Conservation (phyloP, 2,329 filamentous ascomycete species). For the Pyricularia pennisetigena region DNA sequence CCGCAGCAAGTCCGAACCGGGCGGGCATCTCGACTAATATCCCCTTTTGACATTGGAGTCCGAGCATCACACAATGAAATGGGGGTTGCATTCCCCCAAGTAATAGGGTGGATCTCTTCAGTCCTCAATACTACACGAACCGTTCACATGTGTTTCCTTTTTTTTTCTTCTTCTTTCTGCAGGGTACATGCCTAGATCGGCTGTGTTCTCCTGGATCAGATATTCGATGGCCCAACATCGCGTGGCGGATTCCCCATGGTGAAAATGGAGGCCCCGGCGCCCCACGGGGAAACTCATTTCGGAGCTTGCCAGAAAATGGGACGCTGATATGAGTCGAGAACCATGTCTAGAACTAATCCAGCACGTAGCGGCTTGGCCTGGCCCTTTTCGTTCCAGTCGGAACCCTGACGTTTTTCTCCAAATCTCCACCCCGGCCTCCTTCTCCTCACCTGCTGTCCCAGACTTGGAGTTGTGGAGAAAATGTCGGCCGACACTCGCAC, state of each 20-base stretch:
- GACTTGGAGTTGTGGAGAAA: not conserved
- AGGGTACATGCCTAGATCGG: not conserved
- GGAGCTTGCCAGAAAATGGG: not conserved
- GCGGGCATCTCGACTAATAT: not conserved
- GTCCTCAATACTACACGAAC: not conserved
- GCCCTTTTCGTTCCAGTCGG: not conserved
- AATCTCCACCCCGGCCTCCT: not conserved
- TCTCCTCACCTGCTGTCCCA: not conserved
- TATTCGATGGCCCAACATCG: not conserved
- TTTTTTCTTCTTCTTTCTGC: not conserved
- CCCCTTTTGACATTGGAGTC: not conserved
- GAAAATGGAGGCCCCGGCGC: not conserved
- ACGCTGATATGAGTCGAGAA: not conserved
- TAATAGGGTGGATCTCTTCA: not conserved
- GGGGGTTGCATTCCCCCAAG: not conserved
- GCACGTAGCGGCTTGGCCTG: not conserved
- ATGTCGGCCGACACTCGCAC: not conserved
- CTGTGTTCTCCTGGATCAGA: not conserved
- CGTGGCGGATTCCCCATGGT: not conserved
- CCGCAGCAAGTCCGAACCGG: not conserved
- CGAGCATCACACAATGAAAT: not conserved
- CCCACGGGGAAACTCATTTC: not conserved
- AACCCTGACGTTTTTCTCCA: not conserved
- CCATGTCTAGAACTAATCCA: not conserved
- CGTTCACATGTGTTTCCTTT: no score